phyloP scores from a whole-genome alignment of 176 grass and related monocot genomes.

The Otatea glauca region DNA sequence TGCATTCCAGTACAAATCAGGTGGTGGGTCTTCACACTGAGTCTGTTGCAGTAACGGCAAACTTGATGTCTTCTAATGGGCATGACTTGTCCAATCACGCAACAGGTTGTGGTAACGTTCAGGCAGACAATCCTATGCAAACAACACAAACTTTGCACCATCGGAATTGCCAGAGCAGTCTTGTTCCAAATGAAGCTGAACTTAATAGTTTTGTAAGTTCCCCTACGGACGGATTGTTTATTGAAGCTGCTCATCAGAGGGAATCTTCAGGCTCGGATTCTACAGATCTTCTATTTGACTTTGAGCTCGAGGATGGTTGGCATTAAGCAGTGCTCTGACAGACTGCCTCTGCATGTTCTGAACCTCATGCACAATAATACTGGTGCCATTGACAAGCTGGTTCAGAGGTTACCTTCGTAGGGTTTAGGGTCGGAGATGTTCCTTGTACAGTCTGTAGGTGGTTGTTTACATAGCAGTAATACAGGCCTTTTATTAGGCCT shows the following conservation, averaged over 20 bases:
- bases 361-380: slow-evolving; percentile 40
- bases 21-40: slow-evolving; percentile 4
- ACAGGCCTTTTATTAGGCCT: slow-evolving; percentile 13
- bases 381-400: neutral
- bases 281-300: slow-evolving; percentile 45
- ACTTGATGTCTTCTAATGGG: slow-evolving; percentile 25
- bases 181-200: slow-evolving; percentile 35
- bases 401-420: slow-evolving; percentile 38
- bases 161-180: slow-evolving; percentile 23
- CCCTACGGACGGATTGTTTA: slow-evolving; percentile 24
- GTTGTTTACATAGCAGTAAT: slow-evolving; percentile 5
- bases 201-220: slow-evolving; percentile 9
- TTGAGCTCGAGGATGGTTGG: slow-evolving; percentile 25
- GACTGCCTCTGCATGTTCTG: neutral
- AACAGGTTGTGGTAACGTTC: slow-evolving; percentile 24
- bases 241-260: slow-evolving; percentile 28
- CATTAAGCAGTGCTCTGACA: slow-evolving; percentile 4
- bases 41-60: slow-evolving; percentile 20
- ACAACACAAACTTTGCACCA: slow-evolving; percentile 1
- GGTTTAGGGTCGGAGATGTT: slow-evolving; percentile 29
- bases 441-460: slow-evolving; percentile 47
- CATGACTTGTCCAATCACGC: slow-evolving; percentile 24
- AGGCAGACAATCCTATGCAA: slow-evolving; percentile 2
- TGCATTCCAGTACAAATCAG: slow-evolving; percentile 30
- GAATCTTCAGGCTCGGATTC: slow-evolving; percentile 40